A percentile compares a stretch with the other conserved stretches of the same genome.
Evolutionary conservation across 176 grass and related monocot genomes (phyloP).

Genomic region (Musa schizocarpa): DNA sequence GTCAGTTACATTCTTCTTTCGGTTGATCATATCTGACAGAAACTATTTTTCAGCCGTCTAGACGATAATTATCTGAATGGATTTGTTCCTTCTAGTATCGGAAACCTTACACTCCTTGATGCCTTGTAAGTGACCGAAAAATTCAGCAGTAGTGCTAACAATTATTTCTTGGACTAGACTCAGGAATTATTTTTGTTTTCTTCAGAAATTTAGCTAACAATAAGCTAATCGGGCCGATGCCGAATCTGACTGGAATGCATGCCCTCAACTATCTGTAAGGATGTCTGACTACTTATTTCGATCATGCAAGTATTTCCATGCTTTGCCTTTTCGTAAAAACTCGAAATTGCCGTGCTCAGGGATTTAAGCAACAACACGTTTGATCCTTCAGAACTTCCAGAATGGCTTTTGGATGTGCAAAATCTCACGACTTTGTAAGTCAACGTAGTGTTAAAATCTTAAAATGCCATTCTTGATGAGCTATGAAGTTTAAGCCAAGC

Average conservation of each 20-base stretch:
- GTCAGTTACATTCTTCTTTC: no score
- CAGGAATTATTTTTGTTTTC: background rate
- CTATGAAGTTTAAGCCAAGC: background rate
- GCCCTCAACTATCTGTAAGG: conserved; percentile 53
- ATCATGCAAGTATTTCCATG: background rate
- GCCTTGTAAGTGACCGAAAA: background rate
- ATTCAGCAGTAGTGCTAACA: no score
- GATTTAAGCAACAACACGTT: conserved; percentile 61
- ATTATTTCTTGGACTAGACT: background rate
- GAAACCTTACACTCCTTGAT: conserved; percentile 7
- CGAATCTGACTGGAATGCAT: conserved; percentile 35
- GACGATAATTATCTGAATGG: conserved; percentile 7
- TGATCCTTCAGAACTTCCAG: conserved; percentile 28
- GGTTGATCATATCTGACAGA: no score
- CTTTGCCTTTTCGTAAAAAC: background rate
- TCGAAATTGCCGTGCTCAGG: conserved; percentile 16
- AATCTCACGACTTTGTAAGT: conserved; percentile 53
- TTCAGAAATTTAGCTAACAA: conserved; percentile 60
- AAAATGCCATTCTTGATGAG: conserved; percentile 11
- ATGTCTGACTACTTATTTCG: background rate
- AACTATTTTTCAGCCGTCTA: conserved; percentile 2
- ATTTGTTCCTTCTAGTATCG: conserved; percentile 8
- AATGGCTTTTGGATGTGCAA: conserved; percentile 42
- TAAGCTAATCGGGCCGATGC: conserved; percentile 24
- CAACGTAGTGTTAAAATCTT: background rate